Percentiles rank a stretch among this genome's conserved stretches.
These are phyloP conservation scores for Selaginella tamariscina DNA, from an alignment of 75 land plant genomes.

Conservation along the genomic window DNA sequence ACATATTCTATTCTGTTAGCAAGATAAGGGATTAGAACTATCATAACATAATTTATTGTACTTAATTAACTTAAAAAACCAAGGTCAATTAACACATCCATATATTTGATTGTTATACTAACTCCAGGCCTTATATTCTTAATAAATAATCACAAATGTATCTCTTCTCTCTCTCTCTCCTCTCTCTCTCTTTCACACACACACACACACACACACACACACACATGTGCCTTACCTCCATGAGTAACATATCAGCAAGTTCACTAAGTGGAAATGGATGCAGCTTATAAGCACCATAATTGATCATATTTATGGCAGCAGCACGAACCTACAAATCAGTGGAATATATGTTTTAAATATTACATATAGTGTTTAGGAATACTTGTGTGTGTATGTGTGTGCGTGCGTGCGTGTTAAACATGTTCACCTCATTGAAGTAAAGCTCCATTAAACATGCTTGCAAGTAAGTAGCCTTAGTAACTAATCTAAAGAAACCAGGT, in stretches of 20 bases:
- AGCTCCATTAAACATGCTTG: conserved; percentile 76
- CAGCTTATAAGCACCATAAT: conserved; percentile 71
- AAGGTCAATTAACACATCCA: no score
- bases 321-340: conserved; percentile 41
- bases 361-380: background rate
- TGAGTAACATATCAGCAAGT: conserved; percentile 46
- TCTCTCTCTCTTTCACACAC: no score
- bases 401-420: background rate
- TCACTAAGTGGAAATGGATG: conserved; percentile 62
- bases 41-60: no score
- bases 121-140: no score
- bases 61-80: no score
- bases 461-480: conserved; percentile 46
- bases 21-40: no score
- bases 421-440: conserved; percentile 49
- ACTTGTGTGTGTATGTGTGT: background rate
- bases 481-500: conserved; percentile 42
- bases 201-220: no score
- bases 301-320: conserved; percentile 40
- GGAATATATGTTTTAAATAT: background rate
- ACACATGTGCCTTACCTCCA: conserved; percentile 30
- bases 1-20: no score
- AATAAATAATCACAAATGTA: no score
- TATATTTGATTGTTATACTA: no score
- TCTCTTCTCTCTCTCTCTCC: no score